Conservation (phyloP, 192 early-diverging fungal genomes). For the Coemansia sp. region DNA sequence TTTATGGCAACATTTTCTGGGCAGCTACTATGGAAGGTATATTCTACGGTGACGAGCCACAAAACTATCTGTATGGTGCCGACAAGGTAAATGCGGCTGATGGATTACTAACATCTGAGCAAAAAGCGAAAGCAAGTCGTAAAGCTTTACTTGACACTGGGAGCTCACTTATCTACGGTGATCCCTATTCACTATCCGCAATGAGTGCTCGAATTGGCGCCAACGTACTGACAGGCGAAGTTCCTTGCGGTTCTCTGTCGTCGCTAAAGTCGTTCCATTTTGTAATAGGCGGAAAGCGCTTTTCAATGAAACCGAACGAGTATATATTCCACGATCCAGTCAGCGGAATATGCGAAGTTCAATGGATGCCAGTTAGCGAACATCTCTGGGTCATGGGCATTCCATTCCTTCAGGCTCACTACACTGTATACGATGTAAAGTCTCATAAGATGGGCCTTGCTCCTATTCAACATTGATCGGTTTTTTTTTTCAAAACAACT, state of each 20-base stretch:
- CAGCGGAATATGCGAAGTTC: slow-evolving; percentile 44
- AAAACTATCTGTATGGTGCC: slow-evolving; percentile 47
- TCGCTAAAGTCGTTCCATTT: slow-evolving; percentile 50
- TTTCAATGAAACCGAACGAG: slow-evolving; percentile 40
- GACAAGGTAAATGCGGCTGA: slow-evolving; percentile 33
- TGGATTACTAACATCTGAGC: slow-evolving; percentile 11
- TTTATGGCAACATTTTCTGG: slow-evolving; percentile 62
- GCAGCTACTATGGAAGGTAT: slow-evolving; percentile 52
- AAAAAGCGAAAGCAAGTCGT: slow-evolving; percentile 45
- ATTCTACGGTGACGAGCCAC: slow-evolving; percentile 47
- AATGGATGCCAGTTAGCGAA: slow-evolving; percentile 56
- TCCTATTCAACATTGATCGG: slow-evolving; percentile 11
- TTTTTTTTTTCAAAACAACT: neutral
- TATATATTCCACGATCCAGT: slow-evolving; percentile 50
- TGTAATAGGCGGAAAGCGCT: slow-evolving; percentile 46
- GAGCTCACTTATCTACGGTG: slow-evolving; percentile 51
- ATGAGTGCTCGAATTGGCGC: slow-evolving; percentile 52
- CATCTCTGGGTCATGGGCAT: slow-evolving; percentile 53
- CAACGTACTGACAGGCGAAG: slow-evolving; percentile 32
- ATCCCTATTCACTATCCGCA: slow-evolving; percentile 35
- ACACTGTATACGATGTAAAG: slow-evolving; percentile 54
- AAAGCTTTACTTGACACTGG: slow-evolving; percentile 52
- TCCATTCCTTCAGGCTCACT: slow-evolving; percentile 52
- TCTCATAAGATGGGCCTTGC: slow-evolving; percentile 45
- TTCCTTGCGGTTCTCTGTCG: slow-evolving; percentile 30